Evolutionary conservation across 306 rosid genomes (phyloP).

Genomic region (Aeschynomene evenia): DNA sequence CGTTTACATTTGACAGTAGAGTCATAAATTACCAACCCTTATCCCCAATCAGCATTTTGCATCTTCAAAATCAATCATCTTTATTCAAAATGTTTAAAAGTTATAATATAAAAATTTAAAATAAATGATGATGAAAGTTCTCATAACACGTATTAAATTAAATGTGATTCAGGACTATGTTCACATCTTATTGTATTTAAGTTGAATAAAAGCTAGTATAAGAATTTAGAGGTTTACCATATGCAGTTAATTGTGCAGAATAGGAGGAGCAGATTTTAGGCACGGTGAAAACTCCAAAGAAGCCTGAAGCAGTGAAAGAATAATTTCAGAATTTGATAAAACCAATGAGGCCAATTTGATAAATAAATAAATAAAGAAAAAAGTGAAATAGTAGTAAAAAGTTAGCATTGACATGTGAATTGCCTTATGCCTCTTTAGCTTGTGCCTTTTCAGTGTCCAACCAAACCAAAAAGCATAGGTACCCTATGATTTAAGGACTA

Average conservation of each 20-base stretch:
- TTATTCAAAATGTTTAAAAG: no score
- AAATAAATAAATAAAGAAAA: background rate
- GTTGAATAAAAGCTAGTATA: background rate
- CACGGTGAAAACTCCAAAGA: slow-evolving; percentile 65
- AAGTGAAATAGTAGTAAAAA: no score
- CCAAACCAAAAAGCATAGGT: background rate
- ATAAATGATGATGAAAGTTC: no score
- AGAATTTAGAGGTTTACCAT: slow-evolving; percentile 49
- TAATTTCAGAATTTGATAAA: background rate
- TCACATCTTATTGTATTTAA: background rate
- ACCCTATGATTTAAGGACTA: background rate
- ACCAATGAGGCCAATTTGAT: background rate
- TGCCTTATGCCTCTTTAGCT: background rate
- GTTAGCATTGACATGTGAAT: slow-evolving; percentile 7
- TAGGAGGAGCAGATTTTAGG: slow-evolving; percentile 68
- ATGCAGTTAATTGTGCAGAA: slow-evolving; percentile 54
- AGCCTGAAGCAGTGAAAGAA: slow-evolving; percentile 51
- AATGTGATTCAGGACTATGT: background rate
- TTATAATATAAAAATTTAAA: no score
- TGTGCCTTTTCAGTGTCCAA: background rate
- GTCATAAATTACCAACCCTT: background rate
- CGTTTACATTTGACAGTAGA: background rate
- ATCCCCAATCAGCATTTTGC: background rate
- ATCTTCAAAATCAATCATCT: no score
- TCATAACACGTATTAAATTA: no score